Evolutionary conservation across 345 rosid species (phyloP), one percentile per base, ranked within the genome.

Genomic region (Brassica incana): DNA sequence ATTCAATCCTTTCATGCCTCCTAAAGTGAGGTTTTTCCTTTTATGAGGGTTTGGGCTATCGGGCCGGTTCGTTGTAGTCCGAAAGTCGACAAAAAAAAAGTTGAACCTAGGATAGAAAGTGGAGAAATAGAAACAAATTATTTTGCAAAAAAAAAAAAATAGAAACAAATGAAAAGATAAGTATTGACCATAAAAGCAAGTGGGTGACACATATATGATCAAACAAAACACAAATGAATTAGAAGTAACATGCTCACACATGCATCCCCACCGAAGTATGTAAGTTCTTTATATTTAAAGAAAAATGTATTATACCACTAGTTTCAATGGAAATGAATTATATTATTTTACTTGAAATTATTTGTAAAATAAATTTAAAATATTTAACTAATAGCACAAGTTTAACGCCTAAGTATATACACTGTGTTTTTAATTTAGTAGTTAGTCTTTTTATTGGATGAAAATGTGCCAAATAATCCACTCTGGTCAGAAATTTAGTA

Each of bases 201-300:
- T 74, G 65, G 65, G 15, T 60, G 65, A 23, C 65, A 61, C 65
- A 4, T 63, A 67, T 48, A 12, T 67, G 70, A 66, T 56, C 73
- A 38, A 65, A 30, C 72, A 33, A 56, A 67, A 43, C 63, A 45
- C 69, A 59, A 3, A 56, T 66, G 0, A 73, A 61, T 33, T 74
- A 68, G 25, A 62, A 61, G 74, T 68, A 79, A 74, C 83, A 80
- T 74, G 83, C 60, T 80, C 79, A 74, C 78, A 79, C 82, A 79
- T 79, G 82, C 65, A 14, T 43, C 52, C 73, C 82, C 63, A 59
- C 70, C 70, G 56, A 14, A 20, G 54, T 73, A 45, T 67, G 56
- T 14, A 15, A 54, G 30, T 29, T 63, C 67, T 63, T 2, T 30
- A 16, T 32, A 63, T 52, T 60, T 72, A 23, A 38, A 23, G 15